These are phyloP conservation scores for Middelhovenomyces tepae DNA, from an alignment of 805 yeast species.

Conservation along the genomic window DNA sequence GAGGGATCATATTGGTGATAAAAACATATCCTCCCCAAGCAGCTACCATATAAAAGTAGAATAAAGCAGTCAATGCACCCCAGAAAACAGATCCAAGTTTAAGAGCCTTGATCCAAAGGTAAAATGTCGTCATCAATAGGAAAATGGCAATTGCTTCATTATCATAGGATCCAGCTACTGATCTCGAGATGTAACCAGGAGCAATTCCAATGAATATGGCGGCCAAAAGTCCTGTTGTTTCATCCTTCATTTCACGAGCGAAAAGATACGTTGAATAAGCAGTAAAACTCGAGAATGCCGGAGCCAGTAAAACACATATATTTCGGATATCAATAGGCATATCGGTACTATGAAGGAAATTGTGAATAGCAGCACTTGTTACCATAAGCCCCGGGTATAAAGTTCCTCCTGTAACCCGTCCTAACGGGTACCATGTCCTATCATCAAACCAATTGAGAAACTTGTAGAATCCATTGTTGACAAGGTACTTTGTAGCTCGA, in stretches of 20 bases:
- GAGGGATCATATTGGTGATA: constrained; percentile 93
- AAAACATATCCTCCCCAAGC: constrained; percentile 99
- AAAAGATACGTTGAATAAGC: constrained; percentile 82
- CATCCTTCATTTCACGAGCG: constrained; percentile 82
- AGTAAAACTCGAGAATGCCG: constrained; percentile 89
- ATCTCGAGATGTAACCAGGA: constrained; percentile 96
- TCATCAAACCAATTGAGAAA: constrained; percentile 98
- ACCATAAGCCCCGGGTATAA: constrained; percentile 98
- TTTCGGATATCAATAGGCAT: constrained; percentile 89
- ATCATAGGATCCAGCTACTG: constrained; percentile 98
- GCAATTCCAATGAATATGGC: constrained; percentile 96
- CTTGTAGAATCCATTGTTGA: constrained; percentile 73
- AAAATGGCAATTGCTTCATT: constrained; percentile 99
- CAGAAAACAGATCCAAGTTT: constrained; percentile 83
- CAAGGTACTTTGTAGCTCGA: constrained; percentile 91
- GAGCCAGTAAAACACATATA: constrained; percentile 92
- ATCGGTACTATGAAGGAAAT: constrained; percentile 39
- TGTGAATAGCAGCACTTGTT: constrained; percentile 87
- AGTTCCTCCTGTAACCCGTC: constrained; percentile 98
- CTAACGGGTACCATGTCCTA: constrained; percentile 98
- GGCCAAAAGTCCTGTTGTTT: constrained; percentile 81
- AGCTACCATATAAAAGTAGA: constrained; percentile 96
- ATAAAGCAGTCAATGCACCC: constrained; percentile 75
- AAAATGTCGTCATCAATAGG: constrained; percentile 88
- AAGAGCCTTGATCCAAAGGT: constrained; percentile 89